A percentile compares a stretch with the other conserved stretches of the same genome.
phyloP scores from a whole-genome alignment of 257 asterid genomes.

The Linaria vulgaris region DNA sequence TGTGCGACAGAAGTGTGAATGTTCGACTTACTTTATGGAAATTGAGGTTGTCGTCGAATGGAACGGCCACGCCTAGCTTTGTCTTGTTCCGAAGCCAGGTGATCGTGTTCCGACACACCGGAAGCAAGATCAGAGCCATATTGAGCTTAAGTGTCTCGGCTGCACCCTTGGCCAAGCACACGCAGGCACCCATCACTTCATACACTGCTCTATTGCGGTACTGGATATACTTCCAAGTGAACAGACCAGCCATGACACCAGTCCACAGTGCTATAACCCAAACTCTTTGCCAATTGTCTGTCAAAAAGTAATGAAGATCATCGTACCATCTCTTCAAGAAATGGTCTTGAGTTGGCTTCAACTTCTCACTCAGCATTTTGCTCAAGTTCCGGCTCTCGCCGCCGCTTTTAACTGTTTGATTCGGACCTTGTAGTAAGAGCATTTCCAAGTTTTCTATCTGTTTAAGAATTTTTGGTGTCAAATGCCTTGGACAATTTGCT shows the following conservation, averaged over 20 bases:
- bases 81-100: slow-evolving; percentile 89
- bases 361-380: slow-evolving; percentile 85
- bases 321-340: slow-evolving; percentile 48
- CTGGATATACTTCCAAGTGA: slow-evolving; percentile 69
- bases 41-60: slow-evolving; percentile 83
- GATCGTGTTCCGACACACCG: slow-evolving; percentile 79
- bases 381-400: slow-evolving; percentile 79
- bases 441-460: slow-evolving; percentile 86
- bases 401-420: slow-evolving; percentile 47
- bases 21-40: slow-evolving; percentile 66
- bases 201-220: slow-evolving; percentile 49
- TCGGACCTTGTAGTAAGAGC: slow-evolving; percentile 85
- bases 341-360: slow-evolving; percentile 57
- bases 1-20: not conserved
- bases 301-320: slow-evolving; percentile 55
- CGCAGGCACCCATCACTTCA: slow-evolving; percentile 70
- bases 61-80: slow-evolving; percentile 56
- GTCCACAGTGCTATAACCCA: slow-evolving; percentile 92
- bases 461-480: not conserved
- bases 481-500: not conserved
- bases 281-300: slow-evolving; percentile 88
- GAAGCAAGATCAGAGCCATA: slow-evolving; percentile 77
- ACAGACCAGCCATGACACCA: slow-evolving; percentile 79
- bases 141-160: slow-evolving; percentile 89
- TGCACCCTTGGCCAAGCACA: slow-evolving; percentile 80